phyloP scores from a whole-genome alignment of 108 stramenopile species.

The Chaetoceros muelleri region DNA sequence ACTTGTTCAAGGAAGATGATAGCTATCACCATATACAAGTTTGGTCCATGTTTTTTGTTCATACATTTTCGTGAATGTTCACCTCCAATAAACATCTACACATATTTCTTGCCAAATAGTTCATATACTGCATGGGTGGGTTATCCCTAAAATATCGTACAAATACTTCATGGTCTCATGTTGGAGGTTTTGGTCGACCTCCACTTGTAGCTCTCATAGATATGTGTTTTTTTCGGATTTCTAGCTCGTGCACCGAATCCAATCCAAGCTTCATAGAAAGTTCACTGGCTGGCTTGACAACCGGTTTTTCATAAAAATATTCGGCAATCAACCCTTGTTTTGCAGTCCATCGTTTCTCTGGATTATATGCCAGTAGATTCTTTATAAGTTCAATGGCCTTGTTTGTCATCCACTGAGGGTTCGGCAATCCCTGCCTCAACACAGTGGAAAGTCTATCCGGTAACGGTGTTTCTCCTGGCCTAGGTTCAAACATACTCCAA shows the following conservation, averaged over 20 bases:
- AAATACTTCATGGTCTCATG: no score
- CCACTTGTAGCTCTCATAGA: slow-evolving; percentile 37
- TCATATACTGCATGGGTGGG: no score
- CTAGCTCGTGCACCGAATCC: slow-evolving; percentile 72
- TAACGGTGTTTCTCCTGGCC: slow-evolving; percentile 21
- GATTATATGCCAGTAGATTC: slow-evolving; percentile 63
- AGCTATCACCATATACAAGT: no score
- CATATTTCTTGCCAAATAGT: no score
- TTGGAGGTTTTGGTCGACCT: no score
- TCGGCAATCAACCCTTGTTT: slow-evolving; percentile 67
- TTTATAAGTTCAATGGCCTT: slow-evolving; percentile 66
- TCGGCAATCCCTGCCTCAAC: slow-evolving; percentile 44
- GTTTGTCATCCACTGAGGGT: slow-evolving; percentile 83
- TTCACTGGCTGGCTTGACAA: slow-evolving; percentile 60
- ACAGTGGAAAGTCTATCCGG: slow-evolving; percentile 58
- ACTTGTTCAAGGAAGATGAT: no score
- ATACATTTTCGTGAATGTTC: no score
- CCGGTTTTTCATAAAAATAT: slow-evolving; percentile 78
- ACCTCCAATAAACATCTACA: no score
- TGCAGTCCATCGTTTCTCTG: slow-evolving; percentile 72
- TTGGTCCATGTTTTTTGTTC: no score
- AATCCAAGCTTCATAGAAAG: slow-evolving; percentile 78
- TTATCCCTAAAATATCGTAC: no score
- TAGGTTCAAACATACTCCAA: slow-evolving; percentile 71
- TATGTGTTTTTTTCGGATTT: slow-evolving; percentile 60